phyloP scores from a whole-genome alignment of 257 asterid species.

The Coffea eugenioides region DNA sequence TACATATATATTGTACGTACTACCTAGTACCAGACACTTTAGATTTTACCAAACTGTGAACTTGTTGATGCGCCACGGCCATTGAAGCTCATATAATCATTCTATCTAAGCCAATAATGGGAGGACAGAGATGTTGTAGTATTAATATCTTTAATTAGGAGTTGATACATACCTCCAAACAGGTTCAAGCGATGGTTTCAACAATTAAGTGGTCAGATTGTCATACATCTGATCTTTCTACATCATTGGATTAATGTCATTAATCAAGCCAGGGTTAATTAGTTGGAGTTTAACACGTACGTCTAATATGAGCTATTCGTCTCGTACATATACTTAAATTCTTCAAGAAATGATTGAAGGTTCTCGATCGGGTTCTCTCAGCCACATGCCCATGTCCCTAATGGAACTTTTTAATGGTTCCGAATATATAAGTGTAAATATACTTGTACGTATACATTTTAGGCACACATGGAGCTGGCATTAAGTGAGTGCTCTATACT shows the following conservation, averaged over 20 bases:
- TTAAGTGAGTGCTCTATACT: slow-evolving; percentile 17
- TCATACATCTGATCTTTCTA: slow-evolving; percentile 6
- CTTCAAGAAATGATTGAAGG: slow-evolving; percentile 2
- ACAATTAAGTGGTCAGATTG: slow-evolving; percentile 8
- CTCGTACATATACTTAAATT: not conserved
- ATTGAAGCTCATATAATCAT: not conserved
- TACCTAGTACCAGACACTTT: slow-evolving; percentile 10
- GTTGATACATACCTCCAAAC: not conserved
- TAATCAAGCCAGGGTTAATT: not conserved
- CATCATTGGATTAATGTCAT: slow-evolving; percentile 7
- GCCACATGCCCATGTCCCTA: slow-evolving; percentile 19
- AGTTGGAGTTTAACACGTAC: slow-evolving; percentile 3
- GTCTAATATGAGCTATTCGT: slow-evolving; percentile 7
- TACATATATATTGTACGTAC: not conserved
- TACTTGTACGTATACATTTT: not conserved
- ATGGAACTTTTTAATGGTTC: not conserved
- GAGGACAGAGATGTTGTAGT: slow-evolving; percentile 9
- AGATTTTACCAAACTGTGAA: not conserved
- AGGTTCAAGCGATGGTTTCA: not conserved
- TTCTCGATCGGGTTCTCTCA: not conserved
- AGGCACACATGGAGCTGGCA: slow-evolving; percentile 10
- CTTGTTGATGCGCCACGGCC: too few species aligned
- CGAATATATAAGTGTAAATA: not conserved
- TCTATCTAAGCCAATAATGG: slow-evolving; percentile 13
- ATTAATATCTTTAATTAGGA: not conserved